Evolutionary conservation across 192 early-diverging fungal genomes (phyloP), one percentile per base, ranked within the genome.

Genomic region (Entomortierella lignicola): DNA sequence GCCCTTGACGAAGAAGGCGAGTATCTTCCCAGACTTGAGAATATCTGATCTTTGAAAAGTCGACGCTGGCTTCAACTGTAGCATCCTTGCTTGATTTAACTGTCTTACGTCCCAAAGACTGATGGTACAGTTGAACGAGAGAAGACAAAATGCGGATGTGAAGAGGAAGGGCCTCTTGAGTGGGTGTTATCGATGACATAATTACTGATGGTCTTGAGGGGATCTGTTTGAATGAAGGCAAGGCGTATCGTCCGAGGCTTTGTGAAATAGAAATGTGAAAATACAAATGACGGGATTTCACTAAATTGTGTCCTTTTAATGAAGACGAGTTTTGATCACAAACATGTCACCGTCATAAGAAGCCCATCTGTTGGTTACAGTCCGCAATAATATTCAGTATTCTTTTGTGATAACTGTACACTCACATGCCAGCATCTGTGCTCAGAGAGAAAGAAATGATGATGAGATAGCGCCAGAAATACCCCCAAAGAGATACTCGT

Each of bases 11-110:
- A 7, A 79, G 66, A 25, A 79, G 75, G 18, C 75, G 67, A 30
- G 75, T 79, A 18, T 79, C 75, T 25, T 79, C 75, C 75, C 75
- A 79, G 47, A 79, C 75, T 50, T 79, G 75, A 8, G 75, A 79
- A 25, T 79, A 79, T 39, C 75, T 48, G 62, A 79, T 79, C 67
- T 79, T 79, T 21, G 75, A 79, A 50, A 79, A 79, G 44, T 79
- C 75, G 10, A 79, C 75, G 0, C 44, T 65, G 15, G 75, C 75
- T 25, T 79, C 75, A 42, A 79, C 67, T 17, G 75, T 79, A 20
- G 63, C 52, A 34, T 43, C 62, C 20, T 70, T 79, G 58, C 75
- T 54, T 8, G 75, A 69, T 32, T 69, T 53, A 26, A 70, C 63
- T 17, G 75, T 26, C 57, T 79, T 79, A 62, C 75, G 75, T 17